Conservation (phyloP, 1,284 basidiomycete species). For the Singerocomus inundabilis region DNA sequence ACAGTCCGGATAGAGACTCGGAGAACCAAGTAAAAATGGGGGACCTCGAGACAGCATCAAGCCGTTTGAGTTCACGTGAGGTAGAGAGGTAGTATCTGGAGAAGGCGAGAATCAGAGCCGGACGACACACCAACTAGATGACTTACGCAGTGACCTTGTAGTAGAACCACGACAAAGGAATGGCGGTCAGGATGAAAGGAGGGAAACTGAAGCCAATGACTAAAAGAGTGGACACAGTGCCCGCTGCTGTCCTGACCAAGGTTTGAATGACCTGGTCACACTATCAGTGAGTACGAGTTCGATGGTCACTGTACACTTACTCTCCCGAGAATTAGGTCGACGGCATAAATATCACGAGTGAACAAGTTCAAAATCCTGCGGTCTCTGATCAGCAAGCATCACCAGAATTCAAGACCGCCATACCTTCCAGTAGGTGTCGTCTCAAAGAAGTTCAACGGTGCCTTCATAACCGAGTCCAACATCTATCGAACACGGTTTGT, state of each 20-base stretch:
- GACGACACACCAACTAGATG: too few species aligned
- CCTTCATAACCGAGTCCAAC: conserved; percentile 74
- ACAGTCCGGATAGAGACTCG: conserved; percentile 81
- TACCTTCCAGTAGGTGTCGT: conserved; percentile 78
- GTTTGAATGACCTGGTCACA: conserved; percentile 64
- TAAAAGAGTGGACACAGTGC: conserved; percentile 70
- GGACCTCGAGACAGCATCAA: conserved; percentile 87
- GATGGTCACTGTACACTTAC: too few species aligned
- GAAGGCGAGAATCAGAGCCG: too few species aligned
- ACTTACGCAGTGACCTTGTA: too few species aligned
- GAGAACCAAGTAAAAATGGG: conserved; percentile 92
- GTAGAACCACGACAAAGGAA: conserved; percentile 79
- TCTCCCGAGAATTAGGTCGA: conserved; percentile 79
- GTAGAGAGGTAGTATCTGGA: conserved; percentile 86
- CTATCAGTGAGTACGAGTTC: too few species aligned
- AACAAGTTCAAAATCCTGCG: conserved; percentile 82
- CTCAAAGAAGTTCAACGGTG: conserved; percentile 88
- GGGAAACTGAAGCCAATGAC: conserved; percentile 84
- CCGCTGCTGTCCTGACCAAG: conserved; percentile 59
- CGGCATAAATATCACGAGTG: conserved; percentile 89
- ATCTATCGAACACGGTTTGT: conserved; percentile 45
- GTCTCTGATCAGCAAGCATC: not conserved
- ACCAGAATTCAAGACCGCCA: too few species aligned
- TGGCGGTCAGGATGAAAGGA: conserved; percentile 73
- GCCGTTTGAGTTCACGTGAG: conserved; percentile 87